phyloP scores from a whole-genome alignment of 192 early-diverging fungal species.

The Dimargaris cristalligena region DNA sequence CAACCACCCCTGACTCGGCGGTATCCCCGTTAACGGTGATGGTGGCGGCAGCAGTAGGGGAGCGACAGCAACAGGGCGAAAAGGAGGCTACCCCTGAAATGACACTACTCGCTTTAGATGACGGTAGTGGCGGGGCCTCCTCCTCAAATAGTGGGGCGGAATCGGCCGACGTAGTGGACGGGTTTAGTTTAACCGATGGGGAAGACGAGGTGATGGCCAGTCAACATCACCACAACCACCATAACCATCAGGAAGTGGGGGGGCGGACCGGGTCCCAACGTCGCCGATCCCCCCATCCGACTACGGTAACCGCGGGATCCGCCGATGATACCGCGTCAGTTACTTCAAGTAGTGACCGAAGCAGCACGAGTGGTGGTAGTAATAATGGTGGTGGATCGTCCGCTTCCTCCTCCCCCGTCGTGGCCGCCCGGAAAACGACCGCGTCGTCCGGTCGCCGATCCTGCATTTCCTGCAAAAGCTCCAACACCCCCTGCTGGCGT shows the following conservation, averaged over 20 bases:
- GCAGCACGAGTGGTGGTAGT: background rate
- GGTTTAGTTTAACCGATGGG: too few relatives aligned
- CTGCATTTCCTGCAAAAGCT: conserved; percentile 28
- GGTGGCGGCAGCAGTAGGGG: too few relatives aligned
- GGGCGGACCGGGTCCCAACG: background rate
- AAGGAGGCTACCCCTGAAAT: too few relatives aligned
- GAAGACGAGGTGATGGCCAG: too few relatives aligned
- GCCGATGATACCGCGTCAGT: background rate
- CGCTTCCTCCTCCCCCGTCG: background rate
- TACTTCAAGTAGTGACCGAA: background rate
- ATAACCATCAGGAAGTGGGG: too few relatives aligned
- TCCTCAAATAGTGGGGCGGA: too few relatives aligned
- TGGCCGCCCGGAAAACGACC: background rate
- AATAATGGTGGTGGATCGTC: background rate
- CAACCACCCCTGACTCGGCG: background rate
- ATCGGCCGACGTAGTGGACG: too few relatives aligned
- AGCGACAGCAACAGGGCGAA: too few relatives aligned
- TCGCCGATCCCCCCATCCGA: background rate
- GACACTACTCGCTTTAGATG: too few relatives aligned
- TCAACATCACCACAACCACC: too few relatives aligned
- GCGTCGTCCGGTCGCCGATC: conserved; percentile 11
- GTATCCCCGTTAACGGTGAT: background rate
- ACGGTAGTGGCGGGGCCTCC: too few relatives aligned
- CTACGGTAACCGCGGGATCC: background rate
- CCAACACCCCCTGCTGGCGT: conserved; percentile 34